A percentile compares a stretch with the other conserved stretches of the same genome.
These are phyloP conservation scores for Chaetomiaceae sp. DNA, from an alignment of 2,329 filamentous ascomycete species.

Conservation along the genomic window DNA sequence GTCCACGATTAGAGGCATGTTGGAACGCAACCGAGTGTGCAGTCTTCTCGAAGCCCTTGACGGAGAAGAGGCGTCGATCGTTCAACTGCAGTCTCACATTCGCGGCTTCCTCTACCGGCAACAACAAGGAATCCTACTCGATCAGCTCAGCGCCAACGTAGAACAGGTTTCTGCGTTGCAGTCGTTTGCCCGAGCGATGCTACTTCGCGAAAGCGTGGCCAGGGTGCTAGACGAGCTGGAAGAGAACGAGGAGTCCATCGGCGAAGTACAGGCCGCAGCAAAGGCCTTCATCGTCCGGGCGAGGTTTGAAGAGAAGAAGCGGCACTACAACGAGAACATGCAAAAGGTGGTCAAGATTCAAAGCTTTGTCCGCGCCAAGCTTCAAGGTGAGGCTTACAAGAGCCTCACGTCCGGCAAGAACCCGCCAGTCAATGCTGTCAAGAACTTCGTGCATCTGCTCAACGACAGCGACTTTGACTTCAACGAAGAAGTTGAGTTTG, in stretches of 20 bases:
- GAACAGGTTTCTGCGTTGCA: conserved; percentile 66
- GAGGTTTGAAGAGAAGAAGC: conserved; percentile 76
- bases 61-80: conserved; percentile 50
- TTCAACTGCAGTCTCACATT: conserved; percentile 58
- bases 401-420: conserved; percentile 94
- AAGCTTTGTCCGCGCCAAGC: conserved; percentile 88
- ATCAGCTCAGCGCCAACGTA: conserved; percentile 63
- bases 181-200: conserved; percentile 68
- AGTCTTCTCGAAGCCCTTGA: conserved; percentile 50
- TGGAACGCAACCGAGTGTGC: conserved; percentile 46
- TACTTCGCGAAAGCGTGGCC: conserved; percentile 68
- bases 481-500: conserved; percentile 96
- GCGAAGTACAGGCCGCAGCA: conserved; percentile 67
- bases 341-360: conserved; percentile 98
- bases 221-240: conserved; percentile 71
- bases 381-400: conserved; percentile 97
- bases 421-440: conserved; percentile 90
- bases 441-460: conserved; percentile 94
- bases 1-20: conserved; percentile 54
- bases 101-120: conserved; percentile 61
- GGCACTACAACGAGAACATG: conserved; percentile 94
- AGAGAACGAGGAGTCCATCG: conserved; percentile 70
- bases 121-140: conserved; percentile 55
- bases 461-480: conserved; percentile 99
- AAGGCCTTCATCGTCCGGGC: conserved; percentile 68